A percentile compares a stretch with the other conserved stretches of the same genome.
phyloP scores from a whole-genome alignment of 257 asterid species.

The Fraxinus quadrangulata region DNA sequence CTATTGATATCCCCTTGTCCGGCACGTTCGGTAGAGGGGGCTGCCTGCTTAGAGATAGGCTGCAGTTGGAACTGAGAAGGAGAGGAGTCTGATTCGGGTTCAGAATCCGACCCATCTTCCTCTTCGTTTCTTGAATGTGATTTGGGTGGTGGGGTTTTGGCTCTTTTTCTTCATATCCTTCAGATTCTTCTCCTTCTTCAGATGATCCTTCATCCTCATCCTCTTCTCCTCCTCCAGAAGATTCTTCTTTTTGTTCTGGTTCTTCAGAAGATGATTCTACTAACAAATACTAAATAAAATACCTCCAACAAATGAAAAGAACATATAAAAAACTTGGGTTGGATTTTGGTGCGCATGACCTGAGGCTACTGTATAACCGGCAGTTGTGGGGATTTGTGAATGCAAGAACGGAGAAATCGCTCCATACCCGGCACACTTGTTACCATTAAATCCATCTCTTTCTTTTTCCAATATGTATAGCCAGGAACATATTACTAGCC shows the following conservation, averaged over 20 bases:
- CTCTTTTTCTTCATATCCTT: conserved; percentile 20
- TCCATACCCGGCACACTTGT: too few species aligned
- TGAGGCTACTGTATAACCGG: too few species aligned
- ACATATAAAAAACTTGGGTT: too few species aligned
- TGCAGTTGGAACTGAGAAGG: conserved; percentile 44
- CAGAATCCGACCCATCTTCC: conserved; percentile 32
- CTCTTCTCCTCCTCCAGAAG: conserved; percentile 19
- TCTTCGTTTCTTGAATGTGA: not conserved
- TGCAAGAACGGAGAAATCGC: too few species aligned
- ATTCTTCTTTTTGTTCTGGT: conserved; percentile 21
- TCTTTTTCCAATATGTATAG: too few species aligned
- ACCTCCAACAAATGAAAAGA: too few species aligned
- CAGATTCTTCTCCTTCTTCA: conserved; percentile 12
- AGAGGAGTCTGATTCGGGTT: conserved; percentile 35
- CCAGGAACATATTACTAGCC: too few species aligned
- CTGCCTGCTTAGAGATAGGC: conserved; percentile 23
- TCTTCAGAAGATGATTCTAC: conserved; percentile 11
- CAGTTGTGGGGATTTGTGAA: too few species aligned
- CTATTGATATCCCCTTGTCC: not conserved
- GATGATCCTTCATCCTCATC: not conserved
- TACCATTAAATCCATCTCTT: too few species aligned
- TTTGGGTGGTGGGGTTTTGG: conserved; percentile 18
- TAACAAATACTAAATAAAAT: too few species aligned
- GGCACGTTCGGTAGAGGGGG: conserved; percentile 20
- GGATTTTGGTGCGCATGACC: too few species aligned